phyloP scores from a whole-genome alignment of 2,329 filamentous ascomycete species.

The Talaromyces piceae region DNA sequence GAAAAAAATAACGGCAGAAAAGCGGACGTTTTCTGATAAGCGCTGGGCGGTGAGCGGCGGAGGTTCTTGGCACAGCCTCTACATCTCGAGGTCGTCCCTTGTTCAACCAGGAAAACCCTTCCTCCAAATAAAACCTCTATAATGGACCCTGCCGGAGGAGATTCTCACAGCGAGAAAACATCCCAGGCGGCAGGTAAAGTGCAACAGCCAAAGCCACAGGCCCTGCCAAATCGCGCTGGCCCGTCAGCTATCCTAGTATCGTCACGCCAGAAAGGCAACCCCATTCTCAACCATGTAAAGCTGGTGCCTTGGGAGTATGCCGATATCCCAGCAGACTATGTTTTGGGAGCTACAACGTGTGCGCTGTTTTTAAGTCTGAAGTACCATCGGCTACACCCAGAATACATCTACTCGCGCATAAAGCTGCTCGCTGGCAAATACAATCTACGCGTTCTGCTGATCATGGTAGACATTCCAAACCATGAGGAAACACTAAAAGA shows the following conservation, averaged over 20 bases:
- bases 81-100: neutral
- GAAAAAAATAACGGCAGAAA: constrained; percentile 30
- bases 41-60: constrained; percentile 17
- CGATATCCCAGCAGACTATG: constrained; percentile 92
- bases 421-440: constrained; percentile 77
- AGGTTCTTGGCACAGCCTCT: neutral
- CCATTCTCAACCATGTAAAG: constrained; percentile 74
- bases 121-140: too few relatives aligned
- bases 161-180: constrained; percentile 23
- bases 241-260: constrained; percentile 83
- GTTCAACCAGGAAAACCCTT: too few relatives aligned
- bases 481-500: constrained; percentile 87
- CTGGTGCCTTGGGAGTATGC: constrained; percentile 92
- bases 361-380: constrained; percentile 90
- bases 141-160: neutral
- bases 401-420: constrained; percentile 95
- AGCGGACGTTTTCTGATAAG: constrained; percentile 7
- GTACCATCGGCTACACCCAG: constrained; percentile 93
- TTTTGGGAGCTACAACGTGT: constrained; percentile 78
- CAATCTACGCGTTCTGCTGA: constrained; percentile 74
- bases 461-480: constrained; percentile 91
- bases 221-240: constrained; percentile 58
- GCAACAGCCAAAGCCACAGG: constrained; percentile 82
- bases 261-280: constrained; percentile 88
- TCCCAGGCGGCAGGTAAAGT: constrained; percentile 46